Evolutionary conservation across 305 asterid species (phyloP), one percentile per base, ranked within the genome.

Genomic region (Fraxinus ornus): DNA sequence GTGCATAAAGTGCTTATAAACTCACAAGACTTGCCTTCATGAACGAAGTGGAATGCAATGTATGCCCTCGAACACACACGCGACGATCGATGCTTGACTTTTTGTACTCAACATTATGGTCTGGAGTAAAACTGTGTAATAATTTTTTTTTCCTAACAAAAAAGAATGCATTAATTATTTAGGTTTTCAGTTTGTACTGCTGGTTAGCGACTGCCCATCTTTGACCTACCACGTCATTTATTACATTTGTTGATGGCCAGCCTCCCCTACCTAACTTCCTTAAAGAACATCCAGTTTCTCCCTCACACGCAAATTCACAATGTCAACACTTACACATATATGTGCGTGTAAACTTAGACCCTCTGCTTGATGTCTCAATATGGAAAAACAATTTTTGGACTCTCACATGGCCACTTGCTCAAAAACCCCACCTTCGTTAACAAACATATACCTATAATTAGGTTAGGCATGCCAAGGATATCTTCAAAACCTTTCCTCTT

Each of bases 351-450:
- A 41, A 41, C 52, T 10, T 6, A 3, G 4, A 0, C 5, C 19
- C 17, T 47, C 6, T 13, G 57, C 57, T 13, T 13, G 7, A 2
- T 47, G 57, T 52, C 9, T 17, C 22, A 1, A 52, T 37, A 13
- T 41, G 12, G 2, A 6, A 17, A 47, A 60, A 60, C 39, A n/a
- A 52, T 35, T 15, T 19, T 77, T 77, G 44, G 17, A 37, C 74
- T 39, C 81, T 80, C 86, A 87, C 90, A 86, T 88, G 92, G 83
- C 86, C 87, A 84, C 86, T 80, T 85, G 88, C 72, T 79, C 57
- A 79, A 77, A 55, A 82, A 78, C 49, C 83, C 85, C 83, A 86
- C 84, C 41, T 64, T 35, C 83, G 64, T 81, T 36, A 79, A 80
- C 87, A 73, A 52, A 89, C 88, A 82, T 64, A 52, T 75, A 83